Evolutionary conservation across 176 grass and related monocot genomes (phyloP).

Genomic region (Tillandsia fasciculata): DNA sequence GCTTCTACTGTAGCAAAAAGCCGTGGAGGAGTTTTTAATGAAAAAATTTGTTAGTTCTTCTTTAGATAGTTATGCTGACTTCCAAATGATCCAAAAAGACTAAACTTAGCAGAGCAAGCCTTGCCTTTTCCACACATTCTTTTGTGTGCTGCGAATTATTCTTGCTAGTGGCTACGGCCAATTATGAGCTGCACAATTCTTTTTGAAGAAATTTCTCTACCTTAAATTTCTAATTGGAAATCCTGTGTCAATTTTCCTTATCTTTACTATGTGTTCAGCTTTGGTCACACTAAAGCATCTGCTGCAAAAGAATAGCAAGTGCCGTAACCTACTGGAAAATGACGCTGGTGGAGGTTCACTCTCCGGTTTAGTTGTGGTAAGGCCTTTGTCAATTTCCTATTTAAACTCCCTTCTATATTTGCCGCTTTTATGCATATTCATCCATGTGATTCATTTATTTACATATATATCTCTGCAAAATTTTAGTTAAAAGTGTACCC

Average conservation of each 20-base stretch:
- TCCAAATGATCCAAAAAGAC: neutral
- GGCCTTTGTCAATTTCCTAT: neutral
- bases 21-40: no score
- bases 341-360: slow-evolving; percentile 87
- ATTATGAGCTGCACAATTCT: neutral
- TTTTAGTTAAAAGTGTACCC: no score
- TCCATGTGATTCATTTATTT: no score
- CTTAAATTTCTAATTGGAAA: neutral
- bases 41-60: neutral
- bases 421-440: no score
- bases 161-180: neutral
- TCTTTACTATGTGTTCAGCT: slow-evolving; percentile 25
- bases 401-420: neutral
- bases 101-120: neutral
- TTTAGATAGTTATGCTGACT: neutral
- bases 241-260: neutral
- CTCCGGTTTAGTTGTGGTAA: slow-evolving; percentile 80
- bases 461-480: no score
- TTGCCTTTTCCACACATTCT: neutral
- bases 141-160: neutral
- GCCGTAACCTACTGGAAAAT: slow-evolving; percentile 86
- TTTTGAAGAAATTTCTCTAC: neutral
- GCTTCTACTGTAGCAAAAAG: no score
- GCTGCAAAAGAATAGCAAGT: slow-evolving; percentile 80
- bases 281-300: slow-evolving; percentile 86